These are phyloP conservation scores for Amoebophrya sp. DNA, from an alignment of 169 alveolate genomes.

Conservation along the genomic window DNA sequence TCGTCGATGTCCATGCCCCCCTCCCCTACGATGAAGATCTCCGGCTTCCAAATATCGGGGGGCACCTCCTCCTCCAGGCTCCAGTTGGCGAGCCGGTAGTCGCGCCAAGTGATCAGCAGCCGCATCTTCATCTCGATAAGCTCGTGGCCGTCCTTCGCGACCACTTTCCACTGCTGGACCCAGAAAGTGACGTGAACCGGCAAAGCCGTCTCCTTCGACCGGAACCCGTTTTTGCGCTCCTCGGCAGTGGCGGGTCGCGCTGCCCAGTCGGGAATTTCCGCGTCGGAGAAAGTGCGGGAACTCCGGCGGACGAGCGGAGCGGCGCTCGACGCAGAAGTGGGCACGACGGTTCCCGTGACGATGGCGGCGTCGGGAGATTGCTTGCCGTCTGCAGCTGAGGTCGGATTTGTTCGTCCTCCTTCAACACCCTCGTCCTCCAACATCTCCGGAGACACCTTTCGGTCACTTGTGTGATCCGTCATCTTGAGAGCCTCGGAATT, in stretches of 20 bases:
- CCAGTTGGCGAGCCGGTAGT: neutral
- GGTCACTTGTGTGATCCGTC: no score
- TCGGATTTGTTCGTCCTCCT: no score
- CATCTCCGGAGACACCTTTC: no score
- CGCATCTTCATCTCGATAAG: neutral
- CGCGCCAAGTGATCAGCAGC: neutral
- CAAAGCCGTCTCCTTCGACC: neutral
- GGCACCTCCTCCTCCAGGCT: neutral
- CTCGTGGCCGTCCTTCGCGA: neutral
- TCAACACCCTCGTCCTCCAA: no score
- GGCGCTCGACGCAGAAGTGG: no score
- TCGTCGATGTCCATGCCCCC: neutral
- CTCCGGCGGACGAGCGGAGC: no score
- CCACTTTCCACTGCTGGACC: neutral
- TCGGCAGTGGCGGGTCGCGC: neutral
- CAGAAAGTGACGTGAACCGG: neutral
- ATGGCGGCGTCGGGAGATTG: no score
- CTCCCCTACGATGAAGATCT: neutral
- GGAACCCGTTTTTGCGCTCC: neutral
- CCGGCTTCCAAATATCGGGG: neutral
- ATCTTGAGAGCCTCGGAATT: no score
- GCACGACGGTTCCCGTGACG: no score
- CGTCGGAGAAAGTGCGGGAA: neutral
- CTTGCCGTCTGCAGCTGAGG: no score
- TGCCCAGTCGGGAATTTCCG: neutral